Evolutionary conservation across 208 protist genomes (phyloP).

Genomic region (Leishmania guyanensis): DNA sequence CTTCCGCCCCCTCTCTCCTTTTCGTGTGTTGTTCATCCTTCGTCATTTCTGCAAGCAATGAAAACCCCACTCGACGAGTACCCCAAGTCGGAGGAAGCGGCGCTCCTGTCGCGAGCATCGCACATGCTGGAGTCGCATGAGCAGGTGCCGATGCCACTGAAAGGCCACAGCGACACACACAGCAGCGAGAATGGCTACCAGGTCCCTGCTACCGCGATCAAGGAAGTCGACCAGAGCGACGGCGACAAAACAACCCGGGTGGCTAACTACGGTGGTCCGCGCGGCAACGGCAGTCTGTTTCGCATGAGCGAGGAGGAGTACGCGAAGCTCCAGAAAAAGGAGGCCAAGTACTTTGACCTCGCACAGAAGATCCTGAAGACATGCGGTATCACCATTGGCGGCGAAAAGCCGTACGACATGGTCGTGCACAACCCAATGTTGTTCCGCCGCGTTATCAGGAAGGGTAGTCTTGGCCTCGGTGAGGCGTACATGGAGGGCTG

Average conservation of each 20-base stretch:
- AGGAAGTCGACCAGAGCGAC: background rate
- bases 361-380: conserved; percentile 47
- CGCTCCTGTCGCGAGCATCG: background rate
- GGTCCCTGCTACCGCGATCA: background rate
- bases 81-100: background rate
- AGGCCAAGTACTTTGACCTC: conserved; percentile 38
- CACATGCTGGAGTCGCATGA: background rate
- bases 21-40: background rate
- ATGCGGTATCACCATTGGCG: conserved; percentile 44
- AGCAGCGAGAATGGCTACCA: conserved; percentile 5
- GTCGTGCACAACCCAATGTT: conserved; percentile 49
- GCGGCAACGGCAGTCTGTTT: conserved; percentile 47
- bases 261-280: conserved; percentile 14
- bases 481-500: conserved; percentile 66
- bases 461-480: conserved; percentile 55
- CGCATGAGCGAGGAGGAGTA: conserved; percentile 24
- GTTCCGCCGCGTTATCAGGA: conserved; percentile 47
- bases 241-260: background rate
- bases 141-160: background rate
- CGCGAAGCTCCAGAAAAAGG: conserved; percentile 27
- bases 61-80: background rate
- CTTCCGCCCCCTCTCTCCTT: background rate
- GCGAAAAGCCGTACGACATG: conserved; percentile 45
- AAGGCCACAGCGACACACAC: background rate
- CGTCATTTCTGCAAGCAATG: background rate